phyloP scores from a whole-genome alignment of 176 grass and related monocot genomes.

The Triticum turgidum region DNA sequence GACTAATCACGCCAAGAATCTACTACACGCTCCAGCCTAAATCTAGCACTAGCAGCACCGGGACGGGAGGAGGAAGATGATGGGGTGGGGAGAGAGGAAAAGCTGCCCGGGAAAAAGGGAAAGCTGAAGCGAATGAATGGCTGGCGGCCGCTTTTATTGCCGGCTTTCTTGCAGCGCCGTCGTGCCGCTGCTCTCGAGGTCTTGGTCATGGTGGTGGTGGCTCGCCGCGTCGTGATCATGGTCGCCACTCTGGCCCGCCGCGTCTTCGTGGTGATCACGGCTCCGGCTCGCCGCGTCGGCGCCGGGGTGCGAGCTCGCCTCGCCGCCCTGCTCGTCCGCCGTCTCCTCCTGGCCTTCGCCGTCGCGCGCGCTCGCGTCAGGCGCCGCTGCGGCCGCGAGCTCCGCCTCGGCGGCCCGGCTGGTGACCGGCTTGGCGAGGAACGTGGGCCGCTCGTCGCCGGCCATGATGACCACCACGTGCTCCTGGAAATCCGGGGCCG shows the following conservation, averaged over 20 bases:
- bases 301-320: neutral
- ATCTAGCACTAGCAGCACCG: conserved; percentile 40
- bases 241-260: neutral
- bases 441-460: conserved; percentile 54
- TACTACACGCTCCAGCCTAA: conserved; percentile 40
- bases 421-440: conserved; percentile 49
- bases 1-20: conserved; percentile 42
- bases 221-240: neutral
- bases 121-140: neutral
- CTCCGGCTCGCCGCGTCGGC: neutral
- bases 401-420: conserved; percentile 36
- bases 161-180: conserved; percentile 31
- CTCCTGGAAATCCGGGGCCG: neutral
- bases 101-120: neutral
- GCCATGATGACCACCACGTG: conserved; percentile 54
- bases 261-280: neutral
- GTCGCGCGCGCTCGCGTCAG: neutral
- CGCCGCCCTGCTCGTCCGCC: neutral
- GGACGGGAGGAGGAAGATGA: neutral
- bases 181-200: conserved; percentile 21
- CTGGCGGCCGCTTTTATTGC: conserved; percentile 27
- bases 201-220: neutral
- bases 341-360: neutral
- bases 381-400: neutral
- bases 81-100: neutral